phyloP scores from a whole-genome alignment of 176 grass and related monocot genomes.

The Juncus inflexus region DNA sequence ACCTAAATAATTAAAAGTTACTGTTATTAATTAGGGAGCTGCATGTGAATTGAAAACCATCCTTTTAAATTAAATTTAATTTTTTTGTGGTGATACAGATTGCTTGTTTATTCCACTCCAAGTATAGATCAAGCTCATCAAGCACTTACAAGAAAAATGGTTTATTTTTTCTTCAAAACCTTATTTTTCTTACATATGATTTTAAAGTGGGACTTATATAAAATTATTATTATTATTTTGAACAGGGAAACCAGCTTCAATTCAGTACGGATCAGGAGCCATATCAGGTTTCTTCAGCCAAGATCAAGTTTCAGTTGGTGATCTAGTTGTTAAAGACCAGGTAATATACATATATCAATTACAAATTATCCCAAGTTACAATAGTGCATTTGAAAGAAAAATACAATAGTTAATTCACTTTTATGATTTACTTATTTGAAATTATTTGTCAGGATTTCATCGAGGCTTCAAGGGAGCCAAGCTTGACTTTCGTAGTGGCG shows the following conservation, averaged over 20 bases:
- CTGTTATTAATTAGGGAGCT: too few relatives aligned
- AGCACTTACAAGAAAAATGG: constrained; percentile 79
- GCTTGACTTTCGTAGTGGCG: constrained; percentile 53
- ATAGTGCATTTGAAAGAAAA: too few relatives aligned
- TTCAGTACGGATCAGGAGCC: constrained; percentile 77
- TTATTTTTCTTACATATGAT: neutral
- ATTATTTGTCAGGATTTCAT: constrained; percentile 74
- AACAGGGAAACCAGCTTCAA: constrained; percentile 62
- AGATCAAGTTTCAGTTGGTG: constrained; percentile 66
- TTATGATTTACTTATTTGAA: constrained; percentile 16
- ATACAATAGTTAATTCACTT: too few relatives aligned
- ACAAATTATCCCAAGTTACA: too few relatives aligned
- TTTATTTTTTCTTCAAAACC: constrained; percentile 18
- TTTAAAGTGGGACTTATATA: constrained; percentile 3
- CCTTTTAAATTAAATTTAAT: too few relatives aligned
- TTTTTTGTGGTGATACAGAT: constrained; percentile 35
- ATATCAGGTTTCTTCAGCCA: constrained; percentile 71
- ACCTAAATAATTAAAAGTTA: too few relatives aligned
- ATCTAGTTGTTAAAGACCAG: constrained; percentile 60
- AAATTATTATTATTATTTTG: neutral
- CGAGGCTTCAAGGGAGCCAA: constrained; percentile 77
- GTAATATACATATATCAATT: constrained; percentile 22
- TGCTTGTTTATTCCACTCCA: constrained; percentile 74
- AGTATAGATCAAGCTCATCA: constrained; percentile 59
- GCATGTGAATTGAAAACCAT: too few relatives aligned